Percentiles rank a stretch among this genome's conserved stretches.
phyloP scores from a whole-genome alignment of 805 yeast genomes.

The Yamadazyma ubonensis region DNA sequence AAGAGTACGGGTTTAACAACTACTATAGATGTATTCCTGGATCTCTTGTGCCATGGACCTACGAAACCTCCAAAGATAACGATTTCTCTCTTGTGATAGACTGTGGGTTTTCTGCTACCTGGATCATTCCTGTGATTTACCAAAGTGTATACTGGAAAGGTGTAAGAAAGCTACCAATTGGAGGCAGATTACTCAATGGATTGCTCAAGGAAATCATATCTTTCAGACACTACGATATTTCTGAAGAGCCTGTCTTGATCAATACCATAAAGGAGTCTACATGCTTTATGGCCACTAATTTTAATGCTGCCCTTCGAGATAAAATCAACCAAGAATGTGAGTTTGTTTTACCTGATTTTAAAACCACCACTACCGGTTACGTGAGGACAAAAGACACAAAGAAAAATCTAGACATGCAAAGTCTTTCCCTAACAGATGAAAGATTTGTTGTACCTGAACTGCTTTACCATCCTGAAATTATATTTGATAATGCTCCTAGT shows the following conservation, averaged over 20 bases:
- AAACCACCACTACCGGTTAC: conserved; percentile 75
- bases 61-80: conserved; percentile 15
- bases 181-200: conserved; percentile 83
- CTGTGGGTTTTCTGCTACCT: conserved; percentile 83
- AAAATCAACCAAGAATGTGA: conserved; percentile 47
- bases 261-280: conserved; percentile 82
- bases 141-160: conserved; percentile 78
- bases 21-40: conserved; percentile 67
- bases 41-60: conserved; percentile 38
- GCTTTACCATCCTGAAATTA: conserved; percentile 77
- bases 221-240: conserved; percentile 87
- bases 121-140: conserved; percentile 80
- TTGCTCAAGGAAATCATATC: conserved; percentile 80
- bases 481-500: conserved; percentile 36
- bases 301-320: conserved; percentile 44
- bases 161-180: conserved; percentile 75
- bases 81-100: conserved; percentile 84
- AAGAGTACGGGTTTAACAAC: conserved; percentile 80
- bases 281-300: conserved; percentile 66
- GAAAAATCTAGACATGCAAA: conserved; percentile 52
- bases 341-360: conserved; percentile 85
- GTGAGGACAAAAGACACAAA: conserved; percentile 39
- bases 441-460: conserved; percentile 86
- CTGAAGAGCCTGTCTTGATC: conserved; percentile 83
- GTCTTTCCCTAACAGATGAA: conserved; percentile 73